Base-by-base conservation (phyloP, 495 filamentous ascomycete species). In the Evernia prunastri region DNA sequence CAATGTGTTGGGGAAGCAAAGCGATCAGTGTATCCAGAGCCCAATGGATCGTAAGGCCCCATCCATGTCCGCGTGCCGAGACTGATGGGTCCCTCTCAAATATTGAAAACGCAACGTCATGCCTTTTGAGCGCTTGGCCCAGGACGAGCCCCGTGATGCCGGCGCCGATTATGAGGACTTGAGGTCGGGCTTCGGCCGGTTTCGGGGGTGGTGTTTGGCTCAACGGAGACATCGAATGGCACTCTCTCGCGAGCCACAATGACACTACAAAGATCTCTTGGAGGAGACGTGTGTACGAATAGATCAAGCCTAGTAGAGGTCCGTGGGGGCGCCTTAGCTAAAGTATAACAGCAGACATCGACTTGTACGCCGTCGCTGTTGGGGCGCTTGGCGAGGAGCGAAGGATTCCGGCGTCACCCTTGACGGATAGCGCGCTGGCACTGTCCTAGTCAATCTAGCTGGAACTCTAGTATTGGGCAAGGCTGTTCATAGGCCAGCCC, bases 1-100 rank as follows among this genome's bases (percentile, higher is more conserved):
- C 67, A 31, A 84, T 61, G n/a, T 79, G 67, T 4, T 79, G 72
- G 0, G 82, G 83, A 9, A 86, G 74, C 12, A 85, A 68, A 15
- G 75, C 66, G 13, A 78, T 72, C 59, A 86, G 72, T 5, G 77
- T 77, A 15, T 79, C 73, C 15, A 85, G 73, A 36, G 78, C 77
- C 81, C 81, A 85, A 69, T 86, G 82, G 60, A 87, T 75, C 0
- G 85, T 85, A 15, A 87, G 72, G 7, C 80, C 83, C 83, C 83
- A 87, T 45, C 85, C 84, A 36, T 76, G 76, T 9, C 69, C 74
- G 7, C 84, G 77, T 17, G 76, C 70, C 17, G 72, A 69, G 29
- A 77, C 67, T 13, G 72, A 67, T 4, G 71, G 63, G 66, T 87
- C 84, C 6, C 81, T 77, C 59, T 87, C 85, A 68, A 80, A 86